These are phyloP conservation scores for Epichloe bromicola DNA, from an alignment of 2,329 filamentous ascomycete species.

Conservation along the genomic window DNA sequence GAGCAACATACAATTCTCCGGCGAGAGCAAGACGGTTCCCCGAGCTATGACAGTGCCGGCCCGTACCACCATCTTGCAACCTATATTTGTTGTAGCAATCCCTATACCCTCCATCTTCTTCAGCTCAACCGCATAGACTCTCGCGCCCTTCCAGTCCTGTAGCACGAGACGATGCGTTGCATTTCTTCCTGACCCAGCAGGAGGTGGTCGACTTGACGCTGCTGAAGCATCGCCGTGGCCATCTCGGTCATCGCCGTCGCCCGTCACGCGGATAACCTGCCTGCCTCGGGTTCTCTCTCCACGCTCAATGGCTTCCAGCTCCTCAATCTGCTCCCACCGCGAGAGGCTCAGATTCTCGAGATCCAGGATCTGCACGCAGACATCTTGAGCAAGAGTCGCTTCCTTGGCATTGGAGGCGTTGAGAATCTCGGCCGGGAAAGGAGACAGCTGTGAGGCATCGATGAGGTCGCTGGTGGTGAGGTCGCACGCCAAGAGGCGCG, in stretches of 20 bases:
- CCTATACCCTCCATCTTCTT: slow-evolving; percentile 50
- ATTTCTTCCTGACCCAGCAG: slow-evolving; percentile 15
- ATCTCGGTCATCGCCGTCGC: slow-evolving; percentile 11
- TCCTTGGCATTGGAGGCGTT: slow-evolving; percentile 42
- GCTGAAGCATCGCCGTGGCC: background rate
- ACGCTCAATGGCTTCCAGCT: slow-evolving; percentile 58
- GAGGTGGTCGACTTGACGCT: background rate
- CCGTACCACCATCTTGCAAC: slow-evolving; percentile 66
- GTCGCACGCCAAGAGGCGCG: slow-evolving; percentile 68
- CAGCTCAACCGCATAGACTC: slow-evolving; percentile 62
- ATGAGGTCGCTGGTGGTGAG: slow-evolving; percentile 44
- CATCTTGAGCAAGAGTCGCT: slow-evolving; percentile 41
- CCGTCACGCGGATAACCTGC: slow-evolving; percentile 62
- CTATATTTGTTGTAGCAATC: slow-evolving; percentile 55
- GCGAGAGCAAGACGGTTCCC: slow-evolving; percentile 67
- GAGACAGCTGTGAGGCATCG: slow-evolving; percentile 23
- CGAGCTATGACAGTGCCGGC: slow-evolving; percentile 53
- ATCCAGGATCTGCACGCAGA: slow-evolving; percentile 73
- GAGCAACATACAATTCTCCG: slow-evolving; percentile 53
- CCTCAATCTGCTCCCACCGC: slow-evolving; percentile 79
- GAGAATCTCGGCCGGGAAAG: slow-evolving; percentile 41
- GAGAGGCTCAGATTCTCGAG: slow-evolving; percentile 71
- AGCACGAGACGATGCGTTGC: slow-evolving; percentile 70
- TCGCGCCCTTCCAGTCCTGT: slow-evolving; percentile 63
- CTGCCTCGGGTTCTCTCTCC: slow-evolving; percentile 65